Conservation (phyloP, 2,329 filamentous ascomycete genomes). For the Fusarium falciforme region DNA sequence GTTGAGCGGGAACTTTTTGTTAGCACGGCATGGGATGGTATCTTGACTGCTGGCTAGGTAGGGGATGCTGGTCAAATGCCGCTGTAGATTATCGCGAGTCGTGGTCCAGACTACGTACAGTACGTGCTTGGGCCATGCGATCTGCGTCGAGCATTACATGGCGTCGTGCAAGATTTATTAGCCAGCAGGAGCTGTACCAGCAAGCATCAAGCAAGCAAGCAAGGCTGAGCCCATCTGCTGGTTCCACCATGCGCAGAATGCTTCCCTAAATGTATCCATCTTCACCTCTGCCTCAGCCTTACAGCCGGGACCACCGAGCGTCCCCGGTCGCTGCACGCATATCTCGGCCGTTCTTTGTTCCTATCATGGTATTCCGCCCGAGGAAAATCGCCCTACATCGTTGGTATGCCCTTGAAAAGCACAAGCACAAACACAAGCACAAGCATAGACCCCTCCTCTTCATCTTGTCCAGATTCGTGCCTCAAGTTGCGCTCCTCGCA, state of each 20-base stretch:
- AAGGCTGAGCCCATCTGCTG: background rate
- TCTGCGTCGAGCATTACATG: background rate
- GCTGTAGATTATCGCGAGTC: background rate
- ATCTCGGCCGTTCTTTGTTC: conserved; percentile 4
- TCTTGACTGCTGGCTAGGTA: background rate
- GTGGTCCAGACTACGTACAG: background rate
- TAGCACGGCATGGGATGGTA: background rate
- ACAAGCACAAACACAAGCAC: background rate
- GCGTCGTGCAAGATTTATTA: background rate
- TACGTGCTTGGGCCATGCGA: background rate
- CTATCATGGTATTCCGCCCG: background rate
- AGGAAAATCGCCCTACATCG: background rate
- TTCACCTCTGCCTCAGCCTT: conserved; percentile 37
- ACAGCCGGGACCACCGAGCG: conserved; percentile 28
- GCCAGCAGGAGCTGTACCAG: background rate
- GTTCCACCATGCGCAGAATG: background rate
- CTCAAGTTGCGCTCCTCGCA: conserved; percentile 25
- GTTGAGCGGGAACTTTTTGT: background rate
- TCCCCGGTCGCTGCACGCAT: conserved; percentile 10
- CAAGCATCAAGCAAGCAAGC: background rate
- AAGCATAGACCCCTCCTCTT: background rate
- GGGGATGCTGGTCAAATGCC: background rate
- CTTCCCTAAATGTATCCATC: background rate
- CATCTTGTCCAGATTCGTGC: background rate
- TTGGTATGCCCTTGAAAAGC: background rate